Conservation (phyloP, 129 eudicot species). For the Saussurea involucrata region DNA sequence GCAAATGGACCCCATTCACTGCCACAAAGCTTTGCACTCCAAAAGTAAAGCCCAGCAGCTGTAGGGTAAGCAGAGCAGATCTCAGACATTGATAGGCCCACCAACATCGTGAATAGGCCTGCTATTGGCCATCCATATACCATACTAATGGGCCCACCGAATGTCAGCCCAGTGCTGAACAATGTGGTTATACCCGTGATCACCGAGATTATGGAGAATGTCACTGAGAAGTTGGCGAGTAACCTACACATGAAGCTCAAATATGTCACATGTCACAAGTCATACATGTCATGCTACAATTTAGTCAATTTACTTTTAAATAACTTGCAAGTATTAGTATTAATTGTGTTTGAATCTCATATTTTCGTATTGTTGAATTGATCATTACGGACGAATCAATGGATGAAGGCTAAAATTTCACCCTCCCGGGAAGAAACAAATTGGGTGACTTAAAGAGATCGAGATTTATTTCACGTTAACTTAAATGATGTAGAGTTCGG, state of each 20-base stretch:
- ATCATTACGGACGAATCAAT: background rate
- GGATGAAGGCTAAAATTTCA: background rate
- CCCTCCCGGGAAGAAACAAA: background rate
- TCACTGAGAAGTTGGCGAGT: conserved; percentile 51
- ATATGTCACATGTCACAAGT: background rate
- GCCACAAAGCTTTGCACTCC: conserved; percentile 73
- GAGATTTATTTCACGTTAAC: no score
- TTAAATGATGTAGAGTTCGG: no score
- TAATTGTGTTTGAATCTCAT: background rate
- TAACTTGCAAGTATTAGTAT: no score
- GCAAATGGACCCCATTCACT: conserved; percentile 59
- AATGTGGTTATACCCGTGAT: conserved; percentile 60
- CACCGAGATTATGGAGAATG: conserved; percentile 58
- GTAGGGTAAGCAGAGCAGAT: conserved; percentile 81
- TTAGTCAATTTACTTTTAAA: no score
- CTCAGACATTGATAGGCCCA: conserved; percentile 76
- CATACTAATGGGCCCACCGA: conserved; percentile 69
- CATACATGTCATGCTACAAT: no score
- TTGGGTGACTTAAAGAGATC: no score
- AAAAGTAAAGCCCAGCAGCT: conserved; percentile 66
- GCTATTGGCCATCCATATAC: conserved; percentile 66
- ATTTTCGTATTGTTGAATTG: background rate
- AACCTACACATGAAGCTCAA: conserved; percentile 32
- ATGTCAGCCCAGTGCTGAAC: conserved; percentile 44
- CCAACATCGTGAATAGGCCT: conserved; percentile 40